Conservation (phyloP, 2,329 filamentous ascomycete genomes). For the Hysterium pulicare region DNA sequence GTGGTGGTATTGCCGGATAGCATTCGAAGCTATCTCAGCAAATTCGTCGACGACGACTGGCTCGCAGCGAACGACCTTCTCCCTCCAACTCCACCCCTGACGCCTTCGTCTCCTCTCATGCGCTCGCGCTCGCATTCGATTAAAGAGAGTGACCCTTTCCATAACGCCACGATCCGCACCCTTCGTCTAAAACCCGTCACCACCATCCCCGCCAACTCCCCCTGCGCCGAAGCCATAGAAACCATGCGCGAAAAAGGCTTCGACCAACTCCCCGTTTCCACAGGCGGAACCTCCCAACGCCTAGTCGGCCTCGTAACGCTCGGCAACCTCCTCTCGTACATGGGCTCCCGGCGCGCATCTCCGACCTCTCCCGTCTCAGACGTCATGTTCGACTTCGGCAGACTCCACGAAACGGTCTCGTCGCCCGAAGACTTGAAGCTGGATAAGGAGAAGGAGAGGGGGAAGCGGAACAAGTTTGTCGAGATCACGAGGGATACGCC, state of each 20-base stretch:
- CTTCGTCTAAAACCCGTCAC: constrained; percentile 92
- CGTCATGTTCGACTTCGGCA: constrained; percentile 96
- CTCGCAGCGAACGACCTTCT: constrained; percentile 93
- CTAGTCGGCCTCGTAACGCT: constrained; percentile 92
- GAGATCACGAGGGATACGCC: constrained; percentile 92
- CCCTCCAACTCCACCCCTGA: constrained; percentile 54
- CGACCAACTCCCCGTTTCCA: constrained; percentile 90
- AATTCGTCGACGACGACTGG: constrained; percentile 99
- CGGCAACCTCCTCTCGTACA: constrained; percentile 87
- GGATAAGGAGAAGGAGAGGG: constrained; percentile 14
- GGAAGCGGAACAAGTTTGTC: constrained; percentile 66
- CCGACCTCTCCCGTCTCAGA: constrained; percentile 71
- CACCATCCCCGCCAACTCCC: constrained; percentile 67
- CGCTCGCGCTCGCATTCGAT: constrained; percentile 38
- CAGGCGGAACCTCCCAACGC: constrained; percentile 58
- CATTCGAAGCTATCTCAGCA: constrained; percentile 94
- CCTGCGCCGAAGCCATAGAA: constrained; percentile 86
- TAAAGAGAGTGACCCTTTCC: constrained; percentile 63
- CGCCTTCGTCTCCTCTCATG: constrained; percentile 32
- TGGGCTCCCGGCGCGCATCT: constrained; percentile 76
- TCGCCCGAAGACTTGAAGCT: constrained; percentile 52
- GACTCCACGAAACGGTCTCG: constrained; percentile 84
- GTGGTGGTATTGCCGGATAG: constrained; percentile 93
- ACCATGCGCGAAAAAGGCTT: constrained; percentile 98
- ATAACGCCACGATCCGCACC: constrained; percentile 72